Conservation (phyloP, 2,329 filamentous ascomycete genomes). For the Aspergillus piperis region DNA sequence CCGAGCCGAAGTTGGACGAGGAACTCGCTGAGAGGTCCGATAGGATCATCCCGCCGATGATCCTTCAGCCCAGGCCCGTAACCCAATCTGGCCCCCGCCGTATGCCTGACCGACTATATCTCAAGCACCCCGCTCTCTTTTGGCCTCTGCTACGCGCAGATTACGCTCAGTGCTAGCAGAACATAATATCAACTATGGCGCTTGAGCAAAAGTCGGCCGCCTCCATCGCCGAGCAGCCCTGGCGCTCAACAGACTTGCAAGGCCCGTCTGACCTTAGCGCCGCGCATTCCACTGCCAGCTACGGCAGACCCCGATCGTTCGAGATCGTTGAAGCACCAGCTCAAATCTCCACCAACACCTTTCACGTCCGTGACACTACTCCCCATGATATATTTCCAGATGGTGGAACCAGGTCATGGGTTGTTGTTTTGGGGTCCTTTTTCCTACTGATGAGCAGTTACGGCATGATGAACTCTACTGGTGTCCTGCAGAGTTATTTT, state of each 20-base stretch:
- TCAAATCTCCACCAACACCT: background rate
- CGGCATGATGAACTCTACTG: conserved; percentile 54
- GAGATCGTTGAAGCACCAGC: background rate
- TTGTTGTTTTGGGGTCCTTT: conserved; percentile 41
- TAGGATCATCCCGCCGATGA: background rate
- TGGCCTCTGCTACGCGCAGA: background rate
- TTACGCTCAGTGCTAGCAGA: too few species aligned
- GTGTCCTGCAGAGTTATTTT: conserved; percentile 52
- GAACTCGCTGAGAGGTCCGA: background rate
- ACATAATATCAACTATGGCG: background rate
- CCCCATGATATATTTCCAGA: conserved; percentile 30
- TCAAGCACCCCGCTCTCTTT: background rate
- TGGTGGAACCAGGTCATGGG: conserved; percentile 39
- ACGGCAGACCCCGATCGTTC: background rate
- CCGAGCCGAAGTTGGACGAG: background rate
- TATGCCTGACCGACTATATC: background rate
- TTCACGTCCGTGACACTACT: background rate
- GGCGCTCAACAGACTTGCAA: background rate
- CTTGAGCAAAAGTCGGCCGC: background rate
- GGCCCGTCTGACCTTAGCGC: background rate
- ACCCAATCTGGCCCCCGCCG: background rate
- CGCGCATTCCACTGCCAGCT: background rate
- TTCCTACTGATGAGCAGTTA: conserved; percentile 42
- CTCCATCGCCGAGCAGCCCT: background rate
- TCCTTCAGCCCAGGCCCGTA: background rate